Conservation (phyloP, 805 yeast genomes). For the Limtongia smithiae region DNA sequence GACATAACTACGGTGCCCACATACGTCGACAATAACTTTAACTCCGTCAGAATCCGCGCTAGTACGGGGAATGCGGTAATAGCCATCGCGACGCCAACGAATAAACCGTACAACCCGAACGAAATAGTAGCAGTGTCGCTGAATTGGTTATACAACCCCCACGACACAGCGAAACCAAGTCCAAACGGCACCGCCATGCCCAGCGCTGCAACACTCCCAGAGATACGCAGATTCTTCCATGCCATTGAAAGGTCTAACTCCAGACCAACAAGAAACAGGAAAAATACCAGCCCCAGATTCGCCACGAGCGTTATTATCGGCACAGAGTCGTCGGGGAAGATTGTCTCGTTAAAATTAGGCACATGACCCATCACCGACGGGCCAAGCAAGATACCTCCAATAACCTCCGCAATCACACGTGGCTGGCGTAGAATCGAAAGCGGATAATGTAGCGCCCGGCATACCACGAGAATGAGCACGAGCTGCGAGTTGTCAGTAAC, state of each 20-base stretch:
- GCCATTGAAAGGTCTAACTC: constrained; percentile 72
- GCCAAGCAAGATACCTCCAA: constrained; percentile 71
- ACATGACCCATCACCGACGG: constrained; percentile 72
- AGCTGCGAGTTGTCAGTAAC: constrained; percentile 36
- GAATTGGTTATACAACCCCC: constrained; percentile 56
- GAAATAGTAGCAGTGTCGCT: constrained; percentile 41
- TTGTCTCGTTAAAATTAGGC: constrained; percentile 59
- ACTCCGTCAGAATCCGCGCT: constrained; percentile 71
- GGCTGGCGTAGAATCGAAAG: constrained; percentile 66
- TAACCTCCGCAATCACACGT: constrained; percentile 75
- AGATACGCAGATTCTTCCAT: constrained; percentile 55
- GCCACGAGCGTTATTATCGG: constrained; percentile 66
- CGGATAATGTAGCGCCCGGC: constrained; percentile 60
- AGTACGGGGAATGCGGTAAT: constrained; percentile 84
- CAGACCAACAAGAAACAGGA: constrained; percentile 71
- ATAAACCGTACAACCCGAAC: constrained; percentile 73
- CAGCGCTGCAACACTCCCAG: constrained; percentile 63
- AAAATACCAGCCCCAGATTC: constrained; percentile 68
- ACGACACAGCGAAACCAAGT: constrained; percentile 67
- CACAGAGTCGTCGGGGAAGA: constrained; percentile 62
- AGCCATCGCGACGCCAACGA: constrained; percentile 78
- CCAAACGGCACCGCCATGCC: constrained; percentile 80
- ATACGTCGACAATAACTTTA: constrained; percentile 48
- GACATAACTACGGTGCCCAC: constrained; percentile 64
- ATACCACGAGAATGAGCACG: constrained; percentile 43